Conservation (phyloP, 2,329 filamentous ascomycete species). For the Sclerotinia subarctica region DNA sequence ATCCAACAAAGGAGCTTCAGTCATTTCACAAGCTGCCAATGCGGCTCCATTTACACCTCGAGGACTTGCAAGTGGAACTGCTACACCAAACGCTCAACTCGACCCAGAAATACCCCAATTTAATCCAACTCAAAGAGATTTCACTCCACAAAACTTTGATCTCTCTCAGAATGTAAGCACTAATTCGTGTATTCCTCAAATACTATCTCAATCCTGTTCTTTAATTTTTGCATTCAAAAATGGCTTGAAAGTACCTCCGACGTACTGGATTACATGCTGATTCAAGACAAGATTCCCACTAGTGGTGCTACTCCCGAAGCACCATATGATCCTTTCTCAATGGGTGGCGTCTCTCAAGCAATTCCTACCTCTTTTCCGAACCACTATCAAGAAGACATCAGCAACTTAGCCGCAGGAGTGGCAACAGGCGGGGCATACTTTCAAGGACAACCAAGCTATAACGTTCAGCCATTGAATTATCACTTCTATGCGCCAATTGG, state of each 20-base stretch:
- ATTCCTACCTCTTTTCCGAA: slow-evolving; percentile 57
- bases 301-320: slow-evolving; percentile 51
- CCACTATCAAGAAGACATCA: slow-evolving; percentile 73
- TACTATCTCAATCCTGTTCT: background rate
- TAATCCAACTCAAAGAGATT: slow-evolving; percentile 57
- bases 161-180: slow-evolving; percentile 47
- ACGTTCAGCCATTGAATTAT: slow-evolving; percentile 70
- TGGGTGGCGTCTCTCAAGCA: slow-evolving; percentile 53
- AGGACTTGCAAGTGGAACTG: slow-evolving; percentile 43
- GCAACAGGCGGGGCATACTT: slow-evolving; percentile 61
- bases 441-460: slow-evolving; percentile 52
- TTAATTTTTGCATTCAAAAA: background rate
- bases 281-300: slow-evolving; percentile 39
- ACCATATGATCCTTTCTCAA: slow-evolving; percentile 65
- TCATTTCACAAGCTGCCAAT: slow-evolving; percentile 86
- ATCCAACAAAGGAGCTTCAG: slow-evolving; percentile 63
- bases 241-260: background rate
- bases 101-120: slow-evolving; percentile 46
- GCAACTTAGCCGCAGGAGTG: slow-evolving; percentile 41
- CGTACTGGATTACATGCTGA: slow-evolving; percentile 26
- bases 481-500: slow-evolving; percentile 89
- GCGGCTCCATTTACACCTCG: slow-evolving; percentile 83
- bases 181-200: background rate
- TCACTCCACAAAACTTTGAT: slow-evolving; percentile 56
- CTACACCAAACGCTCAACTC: slow-evolving; percentile 35